Evolutionary conservation across 441 rosid species (phyloP).

Genomic region (Jatropha multifida): DNA sequence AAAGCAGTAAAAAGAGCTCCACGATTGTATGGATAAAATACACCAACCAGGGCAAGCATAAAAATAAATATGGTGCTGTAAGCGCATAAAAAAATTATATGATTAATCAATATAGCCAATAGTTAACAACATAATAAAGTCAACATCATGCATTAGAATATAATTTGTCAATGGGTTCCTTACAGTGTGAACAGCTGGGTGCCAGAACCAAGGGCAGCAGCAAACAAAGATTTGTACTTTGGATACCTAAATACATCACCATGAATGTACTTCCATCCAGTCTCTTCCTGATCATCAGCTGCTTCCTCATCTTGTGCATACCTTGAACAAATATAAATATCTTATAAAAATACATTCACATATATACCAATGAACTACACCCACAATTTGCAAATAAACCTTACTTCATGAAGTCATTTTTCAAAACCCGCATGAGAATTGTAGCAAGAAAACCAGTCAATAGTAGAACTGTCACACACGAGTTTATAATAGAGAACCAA

Average conservation of each 20-base stretch:
- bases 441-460: constrained; percentile 90
- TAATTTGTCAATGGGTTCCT: constrained; percentile 18
- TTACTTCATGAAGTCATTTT: constrained; percentile 88
- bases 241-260: constrained; percentile 87
- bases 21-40: constrained; percentile 78
- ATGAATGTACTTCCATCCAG: constrained; percentile 93
- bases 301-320: constrained; percentile 89
- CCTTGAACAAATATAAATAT: constrained; percentile 28
- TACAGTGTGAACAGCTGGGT: constrained; percentile 75
- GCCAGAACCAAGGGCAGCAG: constrained; percentile 79
- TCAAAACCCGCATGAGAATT: constrained; percentile 82
- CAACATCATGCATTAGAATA: not conserved
- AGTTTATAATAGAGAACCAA: constrained; percentile 82
- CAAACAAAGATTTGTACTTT: constrained; percentile 63
- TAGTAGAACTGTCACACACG: constrained; percentile 78
- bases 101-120: not conserved
- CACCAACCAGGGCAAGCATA: constrained; percentile 79
- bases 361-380: not conserved
- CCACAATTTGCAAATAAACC: constrained; percentile 17
- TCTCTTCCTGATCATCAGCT: constrained; percentile 86
- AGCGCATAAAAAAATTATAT: not conserved
- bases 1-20: constrained; percentile 86
- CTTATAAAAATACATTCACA: not conserved
- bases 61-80: constrained; percentile 69
- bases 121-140: not conserved